Base-by-base conservation (phyloP, 139 green algal species). In the Chlorella sp. region DNA sequence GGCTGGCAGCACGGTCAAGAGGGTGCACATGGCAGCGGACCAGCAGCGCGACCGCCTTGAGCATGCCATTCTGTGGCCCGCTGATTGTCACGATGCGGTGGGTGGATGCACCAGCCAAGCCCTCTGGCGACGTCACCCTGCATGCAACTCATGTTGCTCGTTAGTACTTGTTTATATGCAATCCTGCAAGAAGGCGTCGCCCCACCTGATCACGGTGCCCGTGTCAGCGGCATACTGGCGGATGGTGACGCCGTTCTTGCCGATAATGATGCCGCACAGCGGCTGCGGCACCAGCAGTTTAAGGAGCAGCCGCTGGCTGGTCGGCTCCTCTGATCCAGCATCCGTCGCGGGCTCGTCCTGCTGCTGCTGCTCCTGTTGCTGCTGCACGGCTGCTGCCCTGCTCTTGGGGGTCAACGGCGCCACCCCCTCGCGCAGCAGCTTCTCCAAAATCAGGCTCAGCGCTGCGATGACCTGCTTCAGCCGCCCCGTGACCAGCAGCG, bases 201-300 rank as follows among this genome's bases (percentile, higher is more conserved):
- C 67, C 55, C 69, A 76, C 69, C 61, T 31, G 73, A 96, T 93
- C 56, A 61, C 77, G 3, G 92, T 89, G 35, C 80, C 66, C 2
- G 80, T 89, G 64, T 95, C 88, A 25, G 93, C 88, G 8, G 86
- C 76, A 58, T 91, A 94, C 35, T 50, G 48, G 23, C 84, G 81
- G 58, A 97, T 93, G 51, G 90, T 97, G 27, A 84, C 79, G 17
- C 92, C 92, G 23, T 79, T 82, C 73, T 91, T 91, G 35, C 92
- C 92, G 58, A 97, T 94, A 73, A 97, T 88, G 33, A 82, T 84
- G 6, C 92, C 92, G 64, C 93, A 97, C 29, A 93, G 76, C 12
- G 68, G 60, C 62, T 92, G 82, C 3, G 93, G 92, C 38, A 97
- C 87, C 35, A 97, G 77, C 31, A 97, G 69, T 7, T 85, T 81